Evolutionary conservation across 2,329 filamentous ascomycete genomes (phyloP).

Genomic region (Pseudogymnoascus sp.): DNA sequence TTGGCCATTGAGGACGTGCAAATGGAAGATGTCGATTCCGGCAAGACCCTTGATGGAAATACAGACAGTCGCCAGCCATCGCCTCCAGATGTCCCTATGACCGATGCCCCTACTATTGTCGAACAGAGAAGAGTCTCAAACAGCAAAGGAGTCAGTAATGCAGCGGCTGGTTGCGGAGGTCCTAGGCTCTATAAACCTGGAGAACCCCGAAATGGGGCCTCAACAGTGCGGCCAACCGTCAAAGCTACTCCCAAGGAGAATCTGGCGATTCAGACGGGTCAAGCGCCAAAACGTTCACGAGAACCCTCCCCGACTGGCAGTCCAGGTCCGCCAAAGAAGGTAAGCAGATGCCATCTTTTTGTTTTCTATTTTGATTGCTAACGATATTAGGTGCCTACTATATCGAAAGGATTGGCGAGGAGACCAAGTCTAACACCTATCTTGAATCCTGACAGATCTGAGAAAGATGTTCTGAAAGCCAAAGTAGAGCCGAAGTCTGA

Average conservation of each 20-base stretch:
- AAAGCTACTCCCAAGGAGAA: not conserved
- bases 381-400: not conserved
- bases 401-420: not conserved
- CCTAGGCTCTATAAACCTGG: not conserved
- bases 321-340: not conserved
- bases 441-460: not conserved
- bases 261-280: not conserved
- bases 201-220: not conserved
- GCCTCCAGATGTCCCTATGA: not conserved
- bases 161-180: not conserved
- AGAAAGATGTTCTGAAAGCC: not conserved
- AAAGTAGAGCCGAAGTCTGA: conserved; percentile 4
- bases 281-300: not conserved
- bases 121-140: not conserved
- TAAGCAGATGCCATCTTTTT: not conserved
- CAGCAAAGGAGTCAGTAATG: not conserved
- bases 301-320: not conserved
- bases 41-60: not conserved
- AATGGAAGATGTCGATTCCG: conserved; percentile 1
- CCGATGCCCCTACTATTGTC: conserved; percentile 3
- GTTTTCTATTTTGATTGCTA: not conserved
- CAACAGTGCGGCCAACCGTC: not conserved
- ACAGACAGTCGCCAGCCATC: not conserved
- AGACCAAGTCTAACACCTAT: not conserved
- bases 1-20: not conserved